A percentile compares a stretch with the other conserved stretches of the same genome.
Conservation (phyloP, 31 red algal species). For the Bonnemaisonia californica region DNA sequence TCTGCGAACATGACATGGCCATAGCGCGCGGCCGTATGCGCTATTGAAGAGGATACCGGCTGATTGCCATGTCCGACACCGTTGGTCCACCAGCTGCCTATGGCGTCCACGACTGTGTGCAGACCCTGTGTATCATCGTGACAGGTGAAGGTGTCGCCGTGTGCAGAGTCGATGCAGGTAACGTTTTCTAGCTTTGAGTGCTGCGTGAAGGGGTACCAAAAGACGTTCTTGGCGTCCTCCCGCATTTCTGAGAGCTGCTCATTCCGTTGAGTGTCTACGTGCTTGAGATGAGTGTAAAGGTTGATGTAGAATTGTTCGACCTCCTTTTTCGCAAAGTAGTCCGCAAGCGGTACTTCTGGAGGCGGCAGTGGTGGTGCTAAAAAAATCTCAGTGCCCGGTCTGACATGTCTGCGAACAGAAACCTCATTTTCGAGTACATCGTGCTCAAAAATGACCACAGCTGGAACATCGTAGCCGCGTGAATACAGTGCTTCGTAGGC, state of each 20-base stretch:
- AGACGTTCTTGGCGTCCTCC: slow-evolving; percentile 44
- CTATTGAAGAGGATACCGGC: slow-evolving; percentile 51
- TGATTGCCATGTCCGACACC: slow-evolving; percentile 86
- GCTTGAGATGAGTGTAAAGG: slow-evolving; percentile 33
- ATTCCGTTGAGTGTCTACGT: slow-evolving; percentile 25
- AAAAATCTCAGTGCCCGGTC: slow-evolving; percentile 55
- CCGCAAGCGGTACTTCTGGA: slow-evolving; percentile 35
- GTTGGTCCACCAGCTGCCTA: slow-evolving; percentile 97
- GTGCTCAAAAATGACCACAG: slow-evolving; percentile 66
- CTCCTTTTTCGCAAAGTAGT: slow-evolving; percentile 43
- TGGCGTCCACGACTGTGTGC: slow-evolving; percentile 56
- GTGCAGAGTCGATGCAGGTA: slow-evolving; percentile 80
- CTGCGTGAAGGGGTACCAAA: slow-evolving; percentile 99
- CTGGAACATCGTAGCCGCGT: slow-evolving; percentile 84
- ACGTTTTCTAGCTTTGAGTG: slow-evolving; percentile 54
- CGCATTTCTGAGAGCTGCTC: slow-evolving; percentile 46
- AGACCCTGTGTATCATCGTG: slow-evolving; percentile 37
- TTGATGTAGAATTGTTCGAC: slow-evolving; percentile 45
- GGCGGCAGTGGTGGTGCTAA: slow-evolving; percentile 58
- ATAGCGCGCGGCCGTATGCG: slow-evolving; percentile 73
- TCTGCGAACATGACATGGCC: slow-evolving; percentile 98
- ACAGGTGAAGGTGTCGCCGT: slow-evolving; percentile 67
- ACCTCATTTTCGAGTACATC: slow-evolving; percentile 53
- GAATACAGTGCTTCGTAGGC: slow-evolving; percentile 78
- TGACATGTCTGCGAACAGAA: slow-evolving; percentile 42